These are phyloP conservation scores for Aureobasidium leucospermi DNA, from an alignment of 2,329 filamentous ascomycete species.

Conservation along the genomic window DNA sequence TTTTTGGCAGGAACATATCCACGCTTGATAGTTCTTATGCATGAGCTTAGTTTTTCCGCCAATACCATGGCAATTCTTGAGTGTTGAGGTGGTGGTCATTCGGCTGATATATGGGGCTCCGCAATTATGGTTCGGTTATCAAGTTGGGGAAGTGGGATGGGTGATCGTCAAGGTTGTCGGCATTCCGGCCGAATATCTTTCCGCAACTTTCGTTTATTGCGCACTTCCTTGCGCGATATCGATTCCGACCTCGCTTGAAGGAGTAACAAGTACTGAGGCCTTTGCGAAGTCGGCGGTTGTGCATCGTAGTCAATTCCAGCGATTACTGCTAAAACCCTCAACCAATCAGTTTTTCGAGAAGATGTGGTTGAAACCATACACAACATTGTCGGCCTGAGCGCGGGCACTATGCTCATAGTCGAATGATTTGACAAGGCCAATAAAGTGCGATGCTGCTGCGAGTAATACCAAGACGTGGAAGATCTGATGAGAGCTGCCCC, in stretches of 20 bases:
- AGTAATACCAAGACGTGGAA: conserved; percentile 86
- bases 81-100: background rate
- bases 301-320: too few relatives aligned
- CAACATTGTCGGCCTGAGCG: background rate
- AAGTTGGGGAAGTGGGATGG: background rate
- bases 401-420: conserved; percentile 63
- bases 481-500: conserved; percentile 90
- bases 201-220: background rate
- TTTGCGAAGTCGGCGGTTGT: too few relatives aligned
- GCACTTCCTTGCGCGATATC: background rate
- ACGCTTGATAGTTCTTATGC: background rate
- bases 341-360: background rate
- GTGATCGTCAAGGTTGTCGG: background rate
- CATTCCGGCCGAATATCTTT: background rate
- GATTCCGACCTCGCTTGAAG: background rate
- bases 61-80: background rate
- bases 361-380: background rate
- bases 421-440: conserved; percentile 75
- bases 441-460: conserved; percentile 74
- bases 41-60: conserved; percentile 6
- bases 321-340: too few relatives aligned
- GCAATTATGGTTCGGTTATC: background rate
- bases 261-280: too few relatives aligned
- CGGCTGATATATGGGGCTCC: background rate
- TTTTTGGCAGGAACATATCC: background rate